These are phyloP conservation scores for Russula sp. DNA, from an alignment of 768 basidiomycete genomes.

Conservation along the genomic window DNA sequence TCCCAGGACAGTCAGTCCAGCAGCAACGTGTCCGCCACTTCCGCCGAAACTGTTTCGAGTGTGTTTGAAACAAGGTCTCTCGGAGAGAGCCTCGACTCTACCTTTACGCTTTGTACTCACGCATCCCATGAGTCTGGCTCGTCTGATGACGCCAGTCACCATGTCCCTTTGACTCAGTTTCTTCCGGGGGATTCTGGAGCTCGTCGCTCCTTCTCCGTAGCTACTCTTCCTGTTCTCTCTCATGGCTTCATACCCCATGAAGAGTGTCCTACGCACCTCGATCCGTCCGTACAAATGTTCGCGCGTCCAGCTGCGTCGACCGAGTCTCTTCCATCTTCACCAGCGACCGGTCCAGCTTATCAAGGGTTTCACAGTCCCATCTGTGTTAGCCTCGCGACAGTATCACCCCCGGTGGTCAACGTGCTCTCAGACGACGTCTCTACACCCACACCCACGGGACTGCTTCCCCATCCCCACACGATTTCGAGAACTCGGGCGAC, in stretches of 20 bases:
- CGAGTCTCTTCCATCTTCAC: constrained; percentile 48
- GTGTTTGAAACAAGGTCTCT: constrained; percentile 11
- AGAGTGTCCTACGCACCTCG: constrained; percentile 45
- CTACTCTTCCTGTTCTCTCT: constrained; percentile 32
- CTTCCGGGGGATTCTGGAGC: constrained; percentile 7
- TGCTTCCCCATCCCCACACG: not conserved
- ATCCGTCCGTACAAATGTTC: constrained; percentile 68
- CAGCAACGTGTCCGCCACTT: constrained; percentile 5
- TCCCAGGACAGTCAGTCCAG: constrained; percentile 13
- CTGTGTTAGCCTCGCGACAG: not conserved
- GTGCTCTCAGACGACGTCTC: not conserved
- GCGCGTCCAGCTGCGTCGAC: constrained; percentile 72
- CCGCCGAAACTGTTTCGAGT: constrained; percentile 2
- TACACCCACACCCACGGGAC: not conserved
- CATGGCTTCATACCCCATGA: constrained; percentile 15
- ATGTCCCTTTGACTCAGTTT: not conserved
- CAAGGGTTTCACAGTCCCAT: constrained; percentile 13
- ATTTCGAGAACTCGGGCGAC: constrained; percentile 10
- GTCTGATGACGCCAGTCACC: constrained; percentile 1
- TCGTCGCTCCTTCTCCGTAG: constrained; percentile 24
- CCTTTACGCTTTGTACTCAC: constrained; percentile 13
- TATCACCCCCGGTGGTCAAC: not conserved
- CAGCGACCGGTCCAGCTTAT: constrained; percentile 28
- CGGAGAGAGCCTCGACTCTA: constrained; percentile 7
- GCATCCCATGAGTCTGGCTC: constrained; percentile 9